Percentiles rank a stretch among this genome's conserved stretches.
Conservation (phyloP, 2,329 filamentous ascomycete genomes). For the Cercospora zeina region DNA sequence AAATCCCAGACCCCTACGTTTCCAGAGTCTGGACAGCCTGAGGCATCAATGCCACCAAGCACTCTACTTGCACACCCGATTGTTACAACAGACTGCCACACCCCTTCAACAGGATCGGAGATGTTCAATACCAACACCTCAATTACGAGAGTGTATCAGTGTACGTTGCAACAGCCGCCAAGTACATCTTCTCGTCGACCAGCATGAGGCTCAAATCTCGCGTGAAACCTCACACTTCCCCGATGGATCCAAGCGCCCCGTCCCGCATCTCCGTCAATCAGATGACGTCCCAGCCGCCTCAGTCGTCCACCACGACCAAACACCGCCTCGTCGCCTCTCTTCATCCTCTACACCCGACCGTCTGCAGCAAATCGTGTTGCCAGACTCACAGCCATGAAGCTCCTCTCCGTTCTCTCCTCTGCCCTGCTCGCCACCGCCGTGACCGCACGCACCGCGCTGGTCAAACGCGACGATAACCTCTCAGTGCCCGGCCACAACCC, state of each 20-base stretch:
- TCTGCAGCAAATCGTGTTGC: background rate
- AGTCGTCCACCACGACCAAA: slow-evolving; percentile 9
- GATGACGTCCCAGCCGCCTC: slow-evolving; percentile 13
- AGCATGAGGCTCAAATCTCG: slow-evolving; percentile 4
- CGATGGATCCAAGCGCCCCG: background rate
- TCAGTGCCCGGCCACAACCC: slow-evolving; percentile 84
- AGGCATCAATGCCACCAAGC: background rate
- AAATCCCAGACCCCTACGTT: slow-evolving; percentile 10
- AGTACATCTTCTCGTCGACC: background rate
- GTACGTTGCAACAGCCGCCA: background rate
- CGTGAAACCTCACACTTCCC: background rate
- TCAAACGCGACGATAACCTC: slow-evolving; percentile 47
- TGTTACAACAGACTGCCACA: background rate
- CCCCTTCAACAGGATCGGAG: background rate
- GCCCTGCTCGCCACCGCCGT: slow-evolving; percentile 36
- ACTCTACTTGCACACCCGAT: background rate
- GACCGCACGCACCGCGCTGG: slow-evolving; percentile 34
- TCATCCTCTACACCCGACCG: slow-evolving; percentile 25
- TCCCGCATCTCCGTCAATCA: background rate
- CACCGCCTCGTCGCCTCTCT: slow-evolving; percentile 19
- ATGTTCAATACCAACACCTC: background rate
- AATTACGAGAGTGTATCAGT: background rate
- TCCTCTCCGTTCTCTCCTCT: slow-evolving; percentile 34
- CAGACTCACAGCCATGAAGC: slow-evolving; percentile 34
- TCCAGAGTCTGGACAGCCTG: background rate